These are phyloP conservation scores for Colletotrichum lentis DNA, from an alignment of 2,329 filamentous ascomycete genomes.

Conservation along the genomic window DNA sequence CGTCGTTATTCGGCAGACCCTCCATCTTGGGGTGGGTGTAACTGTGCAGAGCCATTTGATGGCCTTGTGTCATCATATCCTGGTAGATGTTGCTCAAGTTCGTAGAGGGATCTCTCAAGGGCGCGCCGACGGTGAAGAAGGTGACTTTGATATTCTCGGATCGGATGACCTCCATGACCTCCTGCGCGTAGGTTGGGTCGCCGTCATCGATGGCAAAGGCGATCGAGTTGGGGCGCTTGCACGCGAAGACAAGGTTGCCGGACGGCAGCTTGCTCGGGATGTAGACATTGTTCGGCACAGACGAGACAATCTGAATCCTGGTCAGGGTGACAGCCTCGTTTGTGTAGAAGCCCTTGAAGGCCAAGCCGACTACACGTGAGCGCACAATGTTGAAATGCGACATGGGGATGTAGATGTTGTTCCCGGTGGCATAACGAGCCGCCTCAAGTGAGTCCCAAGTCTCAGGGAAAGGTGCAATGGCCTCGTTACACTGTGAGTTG, in stretches of 20 bases:
- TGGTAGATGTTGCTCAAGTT: conserved; percentile 71
- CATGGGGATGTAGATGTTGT: conserved; percentile 72
- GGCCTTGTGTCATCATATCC: conserved; percentile 68
- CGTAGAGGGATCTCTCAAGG: conserved; percentile 64
- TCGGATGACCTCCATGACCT: conserved; percentile 66
- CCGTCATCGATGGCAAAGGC: conserved; percentile 79
- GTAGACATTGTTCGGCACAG: conserved; percentile 59
- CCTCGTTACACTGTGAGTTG: conserved; percentile 66
- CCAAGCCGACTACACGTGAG: conserved; percentile 63
- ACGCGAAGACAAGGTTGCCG: conserved; percentile 68
- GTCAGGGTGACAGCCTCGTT: conserved; percentile 59
- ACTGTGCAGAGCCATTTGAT: conserved; percentile 74
- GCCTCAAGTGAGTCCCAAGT: conserved; percentile 76
- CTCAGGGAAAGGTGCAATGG: conserved; percentile 67
- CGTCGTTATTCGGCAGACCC: conserved; percentile 59
- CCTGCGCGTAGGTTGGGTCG: conserved; percentile 53
- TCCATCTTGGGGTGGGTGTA: conserved; percentile 74
- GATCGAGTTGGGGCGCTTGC: conserved; percentile 73
- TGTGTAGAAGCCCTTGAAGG: conserved; percentile 71
- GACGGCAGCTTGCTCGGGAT: conserved; percentile 68
- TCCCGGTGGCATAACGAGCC: conserved; percentile 61
- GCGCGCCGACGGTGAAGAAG: conserved; percentile 74
- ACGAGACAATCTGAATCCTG: conserved; percentile 67
- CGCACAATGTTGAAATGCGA: conserved; percentile 71
- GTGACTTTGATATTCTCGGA: conserved; percentile 71